Evolutionary conservation across 2,329 filamentous ascomycete species (phyloP).

Genomic region (Hypocreales sp.): DNA sequence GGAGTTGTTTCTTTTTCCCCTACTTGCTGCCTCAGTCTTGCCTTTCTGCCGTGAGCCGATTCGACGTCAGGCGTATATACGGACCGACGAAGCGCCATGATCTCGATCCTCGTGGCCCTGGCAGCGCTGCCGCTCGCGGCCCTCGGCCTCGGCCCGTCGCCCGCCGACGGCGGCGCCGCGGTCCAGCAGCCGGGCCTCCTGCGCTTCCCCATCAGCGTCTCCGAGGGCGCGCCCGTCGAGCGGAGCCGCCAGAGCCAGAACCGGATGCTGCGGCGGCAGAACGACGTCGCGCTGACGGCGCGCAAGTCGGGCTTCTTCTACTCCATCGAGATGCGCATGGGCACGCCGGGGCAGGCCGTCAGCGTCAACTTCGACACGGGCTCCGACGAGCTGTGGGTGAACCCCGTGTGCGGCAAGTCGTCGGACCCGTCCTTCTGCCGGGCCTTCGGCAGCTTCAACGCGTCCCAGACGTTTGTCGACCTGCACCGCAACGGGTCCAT

Average conservation of each 20-base stretch:
- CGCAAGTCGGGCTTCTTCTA: constrained; percentile 19
- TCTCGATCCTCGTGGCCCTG: constrained; percentile 14
- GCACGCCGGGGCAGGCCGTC: constrained; percentile 20
- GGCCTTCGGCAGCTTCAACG: constrained; percentile 13
- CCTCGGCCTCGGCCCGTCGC: constrained; percentile 6
- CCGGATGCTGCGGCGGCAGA: constrained; percentile 13
- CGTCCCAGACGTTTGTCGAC: constrained; percentile 13
- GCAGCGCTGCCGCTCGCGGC: constrained; percentile 13
- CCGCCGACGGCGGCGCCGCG: constrained; percentile 9
- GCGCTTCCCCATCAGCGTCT: constrained; percentile 13
- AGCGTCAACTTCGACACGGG: constrained; percentile 25
- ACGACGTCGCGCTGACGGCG: constrained; percentile 8
- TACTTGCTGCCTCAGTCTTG: too few relatives aligned
- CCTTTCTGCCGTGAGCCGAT: too few relatives aligned
- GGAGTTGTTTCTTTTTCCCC: too few relatives aligned
- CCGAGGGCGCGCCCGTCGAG: constrained; percentile 11
- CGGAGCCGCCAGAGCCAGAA: too few relatives aligned
- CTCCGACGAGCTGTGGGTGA: constrained; percentile 26
- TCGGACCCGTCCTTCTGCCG: constrained; percentile 12
- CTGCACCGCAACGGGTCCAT: constrained; percentile 10
- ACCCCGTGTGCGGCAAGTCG: constrained; percentile 20
- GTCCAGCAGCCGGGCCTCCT: constrained; percentile 12
- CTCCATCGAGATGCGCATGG: constrained; percentile 20
- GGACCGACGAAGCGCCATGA: too few relatives aligned
- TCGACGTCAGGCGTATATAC: too few relatives aligned